Conservation (phyloP, 441 rosid genomes). For the Adansonia grandidieri region DNA sequence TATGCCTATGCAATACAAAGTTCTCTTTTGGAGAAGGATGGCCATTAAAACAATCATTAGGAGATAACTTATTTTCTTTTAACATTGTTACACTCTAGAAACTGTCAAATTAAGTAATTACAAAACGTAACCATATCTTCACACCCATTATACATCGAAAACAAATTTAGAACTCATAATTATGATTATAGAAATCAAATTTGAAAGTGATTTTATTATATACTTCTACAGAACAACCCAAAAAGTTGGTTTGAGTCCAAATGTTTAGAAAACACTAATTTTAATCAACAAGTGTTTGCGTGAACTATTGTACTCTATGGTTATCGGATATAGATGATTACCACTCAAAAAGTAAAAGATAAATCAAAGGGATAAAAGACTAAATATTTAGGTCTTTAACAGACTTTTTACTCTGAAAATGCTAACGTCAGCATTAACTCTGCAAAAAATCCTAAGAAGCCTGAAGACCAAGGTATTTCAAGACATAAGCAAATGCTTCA, state of each 20-base stretch:
- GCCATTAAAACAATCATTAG: background rate
- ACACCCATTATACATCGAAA: background rate
- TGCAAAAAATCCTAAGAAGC: slow-evolving; percentile 21
- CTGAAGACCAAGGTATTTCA: background rate
- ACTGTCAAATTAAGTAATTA: background rate
- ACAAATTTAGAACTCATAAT: background rate
- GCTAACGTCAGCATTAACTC: background rate
- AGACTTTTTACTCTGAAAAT: background rate
- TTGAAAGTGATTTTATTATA: background rate
- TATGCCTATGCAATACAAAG: background rate
- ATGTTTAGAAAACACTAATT: background rate
- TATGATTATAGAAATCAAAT: background rate
- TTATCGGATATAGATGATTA: slow-evolving; percentile 13
- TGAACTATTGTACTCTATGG: background rate
- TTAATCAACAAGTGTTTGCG: background rate
- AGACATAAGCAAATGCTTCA: background rate
- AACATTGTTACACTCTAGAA: background rate
- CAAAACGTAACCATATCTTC: background rate
- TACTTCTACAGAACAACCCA: background rate
- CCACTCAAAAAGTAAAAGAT: background rate
- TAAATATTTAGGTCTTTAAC: background rate
- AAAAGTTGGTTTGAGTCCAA: background rate
- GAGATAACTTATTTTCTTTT: slow-evolving; percentile 7
- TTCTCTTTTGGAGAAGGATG: background rate
- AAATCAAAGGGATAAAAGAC: background rate